A percentile compares a stretch with the other conserved stretches of the same genome.
Conservation (phyloP, 2,329 filamentous ascomycete species). For the Colletotrichum costaricense region DNA sequence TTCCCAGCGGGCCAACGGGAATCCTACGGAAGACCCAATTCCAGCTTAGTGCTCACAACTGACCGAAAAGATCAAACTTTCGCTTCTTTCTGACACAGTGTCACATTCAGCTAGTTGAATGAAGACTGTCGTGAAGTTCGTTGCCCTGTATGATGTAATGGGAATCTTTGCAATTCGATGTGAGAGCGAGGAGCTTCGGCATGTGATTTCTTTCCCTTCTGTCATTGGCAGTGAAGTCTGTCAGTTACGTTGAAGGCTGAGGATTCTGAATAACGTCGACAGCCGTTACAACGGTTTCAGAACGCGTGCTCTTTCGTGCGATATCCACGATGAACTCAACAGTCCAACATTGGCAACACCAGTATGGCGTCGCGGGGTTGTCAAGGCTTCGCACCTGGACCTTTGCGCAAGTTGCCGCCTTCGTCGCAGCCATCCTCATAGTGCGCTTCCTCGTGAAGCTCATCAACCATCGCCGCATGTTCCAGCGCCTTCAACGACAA, state of each 20-base stretch:
- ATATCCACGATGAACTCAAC: not conserved
- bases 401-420: not conserved
- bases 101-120: not conserved
- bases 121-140: not conserved
- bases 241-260: not conserved
- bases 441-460: not conserved
- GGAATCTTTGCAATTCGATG: not conserved
- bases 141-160: not conserved
- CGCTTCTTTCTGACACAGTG: not conserved
- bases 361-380: not conserved
- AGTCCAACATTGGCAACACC: not conserved
- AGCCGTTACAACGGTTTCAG: not conserved
- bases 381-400: not conserved
- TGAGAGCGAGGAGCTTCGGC: not conserved
- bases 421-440: not conserved
- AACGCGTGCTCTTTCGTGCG: not conserved
- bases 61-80: not conserved
- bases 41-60: not conserved
- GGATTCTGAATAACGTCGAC: not conserved
- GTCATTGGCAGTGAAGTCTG: not conserved
- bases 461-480: conserved; percentile 10
- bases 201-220: not conserved
- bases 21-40: not conserved
- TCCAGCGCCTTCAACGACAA: not conserved
- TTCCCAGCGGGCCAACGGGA: not conserved